A percentile compares a stretch with the other conserved stretches of the same genome.
Evolutionary conservation across 192 early-diverging fungal species (phyloP).

Genomic region (Coemansia sp.): DNA sequence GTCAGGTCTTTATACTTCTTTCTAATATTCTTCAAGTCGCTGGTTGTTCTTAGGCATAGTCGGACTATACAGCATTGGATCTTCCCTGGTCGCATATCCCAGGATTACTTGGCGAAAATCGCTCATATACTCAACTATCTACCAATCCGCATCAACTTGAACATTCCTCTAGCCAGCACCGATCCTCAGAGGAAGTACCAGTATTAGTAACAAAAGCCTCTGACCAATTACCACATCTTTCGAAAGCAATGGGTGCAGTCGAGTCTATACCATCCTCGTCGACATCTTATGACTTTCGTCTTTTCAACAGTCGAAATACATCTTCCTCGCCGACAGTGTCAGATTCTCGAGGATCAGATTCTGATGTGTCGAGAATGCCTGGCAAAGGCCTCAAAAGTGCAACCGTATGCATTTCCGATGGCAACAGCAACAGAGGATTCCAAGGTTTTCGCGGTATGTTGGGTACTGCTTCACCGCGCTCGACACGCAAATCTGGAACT

Average conservation of each 20-base stretch:
- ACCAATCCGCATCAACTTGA: too few relatives aligned
- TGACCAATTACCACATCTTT: background rate
- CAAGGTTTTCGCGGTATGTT: background rate
- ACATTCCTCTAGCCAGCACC: too few relatives aligned
- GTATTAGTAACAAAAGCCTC: background rate
- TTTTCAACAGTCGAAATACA: constrained; percentile 11
- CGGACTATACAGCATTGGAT: constrained; percentile 27
- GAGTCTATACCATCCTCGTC: constrained; percentile 32
- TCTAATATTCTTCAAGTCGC: constrained; percentile 5
- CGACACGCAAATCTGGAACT: background rate
- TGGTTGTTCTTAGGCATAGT: constrained; percentile 10
- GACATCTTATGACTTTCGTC: constrained; percentile 14
- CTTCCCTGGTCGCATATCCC: background rate
- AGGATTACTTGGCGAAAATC: too few relatives aligned
- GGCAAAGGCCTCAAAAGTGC: constrained; percentile 16
- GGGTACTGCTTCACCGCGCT: too few relatives aligned
- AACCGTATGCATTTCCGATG: constrained; percentile 11
- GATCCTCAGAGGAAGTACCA: background rate
- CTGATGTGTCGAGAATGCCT: background rate
- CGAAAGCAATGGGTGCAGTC: constrained; percentile 37
- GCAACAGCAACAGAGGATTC: background rate
- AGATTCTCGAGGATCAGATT: too few relatives aligned
- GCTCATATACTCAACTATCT: too few relatives aligned
- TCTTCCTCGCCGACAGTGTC: background rate
- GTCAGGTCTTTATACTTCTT: background rate